Evolutionary conservation across 2,329 filamentous ascomycete genomes (phyloP).

Genomic region (Sphaceloma murrayae): DNA sequence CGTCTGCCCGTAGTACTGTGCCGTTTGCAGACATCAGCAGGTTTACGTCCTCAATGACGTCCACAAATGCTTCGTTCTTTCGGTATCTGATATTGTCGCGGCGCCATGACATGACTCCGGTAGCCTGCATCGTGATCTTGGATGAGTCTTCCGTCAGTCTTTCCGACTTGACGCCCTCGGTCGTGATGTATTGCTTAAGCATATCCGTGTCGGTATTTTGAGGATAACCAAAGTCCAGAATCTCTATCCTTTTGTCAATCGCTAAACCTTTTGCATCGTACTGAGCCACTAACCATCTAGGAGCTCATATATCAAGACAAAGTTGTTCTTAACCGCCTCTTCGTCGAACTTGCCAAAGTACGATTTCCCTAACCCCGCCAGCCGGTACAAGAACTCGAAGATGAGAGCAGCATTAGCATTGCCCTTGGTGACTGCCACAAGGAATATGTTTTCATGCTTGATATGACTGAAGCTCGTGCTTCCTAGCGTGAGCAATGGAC

Average conservation of each 20-base stretch:
- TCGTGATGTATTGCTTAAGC: conserved; percentile 99
- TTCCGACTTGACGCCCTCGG: conserved; percentile 93
- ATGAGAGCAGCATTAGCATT: conserved; percentile 97
- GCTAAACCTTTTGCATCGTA: not conserved
- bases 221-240: conserved; percentile 96
- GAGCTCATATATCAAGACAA: conserved; percentile 95
- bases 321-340: conserved; percentile 99
- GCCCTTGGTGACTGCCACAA: conserved; percentile 95
- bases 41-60: conserved; percentile 98
- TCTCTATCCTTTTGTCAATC: conserved; percentile 50
- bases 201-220: conserved; percentile 99
- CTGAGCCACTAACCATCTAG: conserved; percentile 60
- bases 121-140: conserved; percentile 98
- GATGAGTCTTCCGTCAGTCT: conserved; percentile 68
- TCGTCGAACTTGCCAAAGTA: conserved; percentile 99
- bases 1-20: conserved; percentile 86
- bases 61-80: conserved; percentile 98
- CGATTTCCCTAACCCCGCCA: conserved; percentile 80
- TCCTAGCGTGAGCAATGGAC: conserved; percentile 90
- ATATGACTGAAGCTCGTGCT: conserved; percentile 99
- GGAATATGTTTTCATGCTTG: conserved; percentile 97
- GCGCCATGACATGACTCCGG: conserved; percentile 91
- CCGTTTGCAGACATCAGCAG: conserved; percentile 97
- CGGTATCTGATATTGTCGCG: conserved; percentile 97
- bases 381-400: conserved; percentile 92